Base-by-base conservation (phyloP, 805 yeast genomes). In the Vanderwaltozyma tropicalis region DNA sequence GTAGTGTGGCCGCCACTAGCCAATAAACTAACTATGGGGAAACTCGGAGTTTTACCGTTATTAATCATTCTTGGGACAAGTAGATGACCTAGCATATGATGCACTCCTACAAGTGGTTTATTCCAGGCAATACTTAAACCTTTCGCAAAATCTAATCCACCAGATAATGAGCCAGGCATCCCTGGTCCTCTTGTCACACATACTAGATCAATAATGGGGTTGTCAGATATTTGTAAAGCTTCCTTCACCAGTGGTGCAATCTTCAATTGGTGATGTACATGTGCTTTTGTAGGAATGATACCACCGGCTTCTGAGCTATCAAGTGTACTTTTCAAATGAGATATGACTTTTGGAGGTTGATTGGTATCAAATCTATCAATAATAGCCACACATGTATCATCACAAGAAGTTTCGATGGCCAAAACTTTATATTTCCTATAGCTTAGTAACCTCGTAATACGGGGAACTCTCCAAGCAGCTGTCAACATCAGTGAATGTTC, bases 181-280 rank as follows among this genome's bases (percentile, higher is more conserved):
- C 98, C 98, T 0, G 98, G 98, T 0, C 98, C 98, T 46, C 95
- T 64, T 0, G 98, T 92, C 4, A 80, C 95, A 57, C 95, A 82
- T 1, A 92, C 71, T 32, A 92, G 54, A 53, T 84, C 95, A 3
- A 41, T 39, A 6, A 47, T 44, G 0, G 52, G 41, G 0, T 20
- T 15, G 5, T 20, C 26, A 12, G 32, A 25, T 7, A 13, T 10
- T 4, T 24, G 25, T 13, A 80, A 61, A 5, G 80, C 59, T 5
- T 64, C 55, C 13, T 56, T 39, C 0, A 81, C 76, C 26, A 80
- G 53, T 0, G 53, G 47, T 0, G 83, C 80, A 3, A 89, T 57
- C 10, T 63, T 56, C 19, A 55, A 39, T 43, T 84, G 82, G 53
- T 89, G 96, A 53, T 84, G 94, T 21, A 69, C 68, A 41, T 81